Evolutionary conservation across 2,329 filamentous ascomycete species (phyloP).

Genomic region (Setomelanomma holmii): DNA sequence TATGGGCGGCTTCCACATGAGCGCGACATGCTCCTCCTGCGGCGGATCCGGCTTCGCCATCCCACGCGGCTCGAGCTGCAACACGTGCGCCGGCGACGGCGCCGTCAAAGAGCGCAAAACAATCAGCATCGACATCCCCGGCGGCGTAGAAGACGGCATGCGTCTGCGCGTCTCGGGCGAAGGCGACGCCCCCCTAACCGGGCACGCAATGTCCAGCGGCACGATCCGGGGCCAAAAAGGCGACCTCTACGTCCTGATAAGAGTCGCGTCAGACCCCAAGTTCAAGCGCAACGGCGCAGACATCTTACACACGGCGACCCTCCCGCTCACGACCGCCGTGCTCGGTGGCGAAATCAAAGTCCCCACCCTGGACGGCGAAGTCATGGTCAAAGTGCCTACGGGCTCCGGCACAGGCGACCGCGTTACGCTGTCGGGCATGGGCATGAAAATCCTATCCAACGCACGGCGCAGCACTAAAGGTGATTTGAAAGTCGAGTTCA

Average conservation of each 20-base stretch:
- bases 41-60: conserved; percentile 78
- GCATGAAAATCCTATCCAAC: conserved; percentile 82
- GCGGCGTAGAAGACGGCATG: conserved; percentile 97
- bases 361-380: conserved; percentile 87
- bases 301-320: conserved; percentile 87
- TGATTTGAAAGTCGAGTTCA: conserved; percentile 93
- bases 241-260: conserved; percentile 89
- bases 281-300: conserved; percentile 89
- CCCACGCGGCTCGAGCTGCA: conserved; percentile 82
- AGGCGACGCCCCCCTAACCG: conserved; percentile 84
- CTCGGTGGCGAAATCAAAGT: conserved; percentile 89
- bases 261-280: conserved; percentile 86
- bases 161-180: conserved; percentile 82
- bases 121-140: conserved; percentile 89
- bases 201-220: conserved; percentile 69
- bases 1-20: conserved; percentile 96
- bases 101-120: conserved; percentile 84
- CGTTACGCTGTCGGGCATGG: conserved; percentile 87
- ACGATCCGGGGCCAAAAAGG: conserved; percentile 71
- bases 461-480: conserved; percentile 68
- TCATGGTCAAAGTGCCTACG: conserved; percentile 88
- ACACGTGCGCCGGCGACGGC: conserved; percentile 79
- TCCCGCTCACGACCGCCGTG: conserved; percentile 91
- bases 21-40: conserved; percentile 83
- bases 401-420: conserved; percentile 93